Evolutionary conservation across 1,284 basidiomycete genomes (phyloP).

Genomic region (Leccinum proliferum): DNA sequence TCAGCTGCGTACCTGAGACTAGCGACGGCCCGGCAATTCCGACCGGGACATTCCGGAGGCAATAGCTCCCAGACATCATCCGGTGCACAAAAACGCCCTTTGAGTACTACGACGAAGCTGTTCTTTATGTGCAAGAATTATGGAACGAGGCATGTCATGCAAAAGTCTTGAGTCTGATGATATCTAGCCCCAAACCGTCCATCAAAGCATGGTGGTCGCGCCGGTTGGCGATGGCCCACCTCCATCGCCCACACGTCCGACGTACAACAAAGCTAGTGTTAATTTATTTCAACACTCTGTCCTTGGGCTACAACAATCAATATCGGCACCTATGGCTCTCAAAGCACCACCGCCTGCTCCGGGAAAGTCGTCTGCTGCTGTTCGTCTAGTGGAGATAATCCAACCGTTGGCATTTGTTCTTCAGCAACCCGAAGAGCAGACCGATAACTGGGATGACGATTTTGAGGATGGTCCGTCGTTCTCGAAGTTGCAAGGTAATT

Average conservation of each 20-base stretch:
- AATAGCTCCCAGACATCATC: conserved; percentile 20
- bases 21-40: too few species aligned
- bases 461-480: conserved; percentile 92
- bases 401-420: conserved; percentile 52
- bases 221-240: conserved; percentile 30
- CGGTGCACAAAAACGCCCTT: conserved; percentile 44
- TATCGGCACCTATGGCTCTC: conserved; percentile 24
- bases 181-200: conserved; percentile 50
- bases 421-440: conserved; percentile 74
- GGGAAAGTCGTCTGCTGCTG: conserved; percentile 25
- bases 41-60: conserved; percentile 23
- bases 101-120: conserved; percentile 86
- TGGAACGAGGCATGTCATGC: conserved; percentile 76
- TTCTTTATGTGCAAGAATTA: conserved; percentile 92
- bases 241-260: conserved; percentile 36
- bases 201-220: conserved; percentile 53
- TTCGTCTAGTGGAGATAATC: conserved; percentile 49
- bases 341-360: conserved; percentile 19
- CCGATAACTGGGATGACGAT: conserved; percentile 97
- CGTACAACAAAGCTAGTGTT: conserved; percentile 27
- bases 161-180: conserved; percentile 24
- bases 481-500: conserved; percentile 71
- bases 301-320: conserved; percentile 29
- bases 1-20: too few species aligned
- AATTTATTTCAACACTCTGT: conserved; percentile 29